Evolutionary conservation across 176 grass and related monocot genomes (phyloP).

Genomic region (Lolium perenne): DNA sequence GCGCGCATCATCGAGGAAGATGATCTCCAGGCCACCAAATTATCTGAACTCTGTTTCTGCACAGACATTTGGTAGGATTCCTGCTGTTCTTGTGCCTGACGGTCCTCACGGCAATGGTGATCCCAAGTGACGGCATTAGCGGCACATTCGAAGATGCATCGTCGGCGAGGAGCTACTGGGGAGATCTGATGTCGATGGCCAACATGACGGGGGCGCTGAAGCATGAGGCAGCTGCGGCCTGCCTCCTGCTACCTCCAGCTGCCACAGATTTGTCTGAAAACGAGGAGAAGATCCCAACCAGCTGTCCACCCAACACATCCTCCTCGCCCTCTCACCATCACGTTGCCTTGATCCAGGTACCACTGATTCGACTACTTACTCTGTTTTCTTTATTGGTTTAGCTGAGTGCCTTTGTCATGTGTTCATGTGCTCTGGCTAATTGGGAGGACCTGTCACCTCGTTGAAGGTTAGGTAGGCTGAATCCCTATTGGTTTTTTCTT

Average conservation of each 20-base stretch:
- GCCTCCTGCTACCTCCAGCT: conserved; percentile 48
- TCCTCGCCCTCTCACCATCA: conserved; percentile 23
- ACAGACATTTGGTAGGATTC: conserved; percentile 88
- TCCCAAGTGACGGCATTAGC: conserved; percentile 45
- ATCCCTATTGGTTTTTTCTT: background rate
- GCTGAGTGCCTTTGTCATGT: conserved; percentile 29
- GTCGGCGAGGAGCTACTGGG: conserved; percentile 12
- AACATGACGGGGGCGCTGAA: conserved; percentile 51
- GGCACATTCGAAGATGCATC: background rate
- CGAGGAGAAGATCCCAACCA: conserved; percentile 48
- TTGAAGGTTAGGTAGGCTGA: conserved; percentile 12
- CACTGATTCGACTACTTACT: background rate
- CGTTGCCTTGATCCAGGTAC: conserved; percentile 45
- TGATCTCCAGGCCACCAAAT: background rate
- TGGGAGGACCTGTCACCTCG: conserved; percentile 7
- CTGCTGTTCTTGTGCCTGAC: conserved; percentile 79
- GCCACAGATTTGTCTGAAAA: conserved; percentile 44
- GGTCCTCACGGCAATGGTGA: conserved; percentile 68
- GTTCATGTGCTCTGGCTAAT: conserved; percentile 42
- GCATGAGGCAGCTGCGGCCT: conserved; percentile 46
- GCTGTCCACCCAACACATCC: conserved; percentile 54
- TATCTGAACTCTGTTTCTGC: background rate
- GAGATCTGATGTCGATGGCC: conserved; percentile 41
- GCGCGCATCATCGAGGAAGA: background rate
- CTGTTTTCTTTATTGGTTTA: conserved; percentile 1